phyloP scores from a whole-genome alignment of 306 rosid species.

The Lathyrus sativus region DNA sequence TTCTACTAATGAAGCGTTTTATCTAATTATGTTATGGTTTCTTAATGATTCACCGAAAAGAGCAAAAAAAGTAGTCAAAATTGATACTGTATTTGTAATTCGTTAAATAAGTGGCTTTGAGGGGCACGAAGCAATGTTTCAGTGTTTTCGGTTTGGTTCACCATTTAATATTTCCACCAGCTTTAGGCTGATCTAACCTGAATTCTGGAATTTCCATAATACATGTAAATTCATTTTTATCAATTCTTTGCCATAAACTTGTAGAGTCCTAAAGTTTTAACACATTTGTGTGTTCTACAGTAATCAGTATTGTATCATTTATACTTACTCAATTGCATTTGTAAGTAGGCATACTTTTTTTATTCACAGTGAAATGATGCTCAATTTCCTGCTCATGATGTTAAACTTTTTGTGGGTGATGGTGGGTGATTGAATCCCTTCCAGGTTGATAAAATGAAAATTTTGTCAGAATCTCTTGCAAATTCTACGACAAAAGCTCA shows the following conservation, averaged over 20 bases:
- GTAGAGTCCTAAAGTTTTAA: slow-evolving; percentile 15
- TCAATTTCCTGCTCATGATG: slow-evolving; percentile 18
- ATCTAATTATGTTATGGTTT: slow-evolving; percentile 12
- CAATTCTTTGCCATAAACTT: background rate
- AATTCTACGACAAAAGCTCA: slow-evolving; percentile 81
- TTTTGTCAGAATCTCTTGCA: slow-evolving; percentile 82
- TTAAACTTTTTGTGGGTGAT: slow-evolving; percentile 21
- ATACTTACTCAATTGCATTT: slow-evolving; percentile 8
- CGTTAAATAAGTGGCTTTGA: slow-evolving; percentile 1
- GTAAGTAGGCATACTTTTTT: slow-evolving; percentile 27
- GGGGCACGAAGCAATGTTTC: slow-evolving; percentile 12
- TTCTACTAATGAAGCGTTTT: slow-evolving; percentile 16
- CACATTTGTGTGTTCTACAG: slow-evolving; percentile 1
- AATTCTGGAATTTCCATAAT: slow-evolving; percentile 19
- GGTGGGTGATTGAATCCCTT: slow-evolving; percentile 36
- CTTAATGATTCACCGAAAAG: slow-evolving; percentile 24
- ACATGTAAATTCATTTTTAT: no score
- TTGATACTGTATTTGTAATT: slow-evolving; percentile 21
- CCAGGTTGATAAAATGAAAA: slow-evolving; percentile 84
- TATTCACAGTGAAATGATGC: slow-evolving; percentile 4
- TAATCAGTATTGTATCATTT: slow-evolving; percentile 12
- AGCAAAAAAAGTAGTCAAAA: slow-evolving; percentile 13
- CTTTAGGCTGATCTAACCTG: slow-evolving; percentile 12
- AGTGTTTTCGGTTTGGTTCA: background rate
- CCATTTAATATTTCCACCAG: background rate